Conservation (phyloP, 441 rosid species). For the Aquilaria agallochum region DNA sequence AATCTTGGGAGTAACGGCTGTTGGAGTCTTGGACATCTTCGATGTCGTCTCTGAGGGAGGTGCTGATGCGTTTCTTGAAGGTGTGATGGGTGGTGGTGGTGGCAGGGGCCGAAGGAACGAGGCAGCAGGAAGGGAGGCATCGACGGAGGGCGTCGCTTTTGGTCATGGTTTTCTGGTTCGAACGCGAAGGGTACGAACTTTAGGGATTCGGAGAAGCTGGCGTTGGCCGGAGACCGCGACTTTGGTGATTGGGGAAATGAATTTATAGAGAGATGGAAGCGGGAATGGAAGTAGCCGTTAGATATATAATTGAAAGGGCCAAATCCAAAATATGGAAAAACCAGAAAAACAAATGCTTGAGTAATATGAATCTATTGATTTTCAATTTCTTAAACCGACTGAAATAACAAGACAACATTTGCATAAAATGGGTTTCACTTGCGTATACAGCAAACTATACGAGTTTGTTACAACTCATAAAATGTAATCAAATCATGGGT, state of each 20-base stretch:
- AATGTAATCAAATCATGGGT: no score
- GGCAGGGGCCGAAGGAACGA: constrained; percentile 32
- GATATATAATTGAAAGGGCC: background rate
- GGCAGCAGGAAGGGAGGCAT: constrained; percentile 62
- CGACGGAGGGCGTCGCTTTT: constrained; percentile 73
- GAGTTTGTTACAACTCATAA: no score
- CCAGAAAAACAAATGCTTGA: no score
- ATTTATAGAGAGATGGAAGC: constrained; percentile 11
- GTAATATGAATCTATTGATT: no score
- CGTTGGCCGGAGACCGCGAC: no score
- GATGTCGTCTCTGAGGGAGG: constrained; percentile 58
- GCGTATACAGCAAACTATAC: no score
- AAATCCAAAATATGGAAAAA: no score
- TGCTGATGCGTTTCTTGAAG: constrained; percentile 64
- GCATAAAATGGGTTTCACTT: no score
- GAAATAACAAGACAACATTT: no score
- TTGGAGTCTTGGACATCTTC: constrained; percentile 21
- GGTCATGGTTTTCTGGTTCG: constrained; percentile 33
- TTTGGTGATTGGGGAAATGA: background rate
- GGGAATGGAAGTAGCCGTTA: constrained; percentile 39
- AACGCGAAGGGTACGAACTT: constrained; percentile 1
- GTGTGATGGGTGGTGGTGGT: constrained; percentile 15
- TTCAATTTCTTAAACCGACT: no score
- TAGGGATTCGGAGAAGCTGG: no score
- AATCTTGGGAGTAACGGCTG: constrained; percentile 14